Evolutionary conservation across 2,329 filamentous ascomycete genomes (phyloP).

Genomic region (Gnomoniopsis sp.): DNA sequence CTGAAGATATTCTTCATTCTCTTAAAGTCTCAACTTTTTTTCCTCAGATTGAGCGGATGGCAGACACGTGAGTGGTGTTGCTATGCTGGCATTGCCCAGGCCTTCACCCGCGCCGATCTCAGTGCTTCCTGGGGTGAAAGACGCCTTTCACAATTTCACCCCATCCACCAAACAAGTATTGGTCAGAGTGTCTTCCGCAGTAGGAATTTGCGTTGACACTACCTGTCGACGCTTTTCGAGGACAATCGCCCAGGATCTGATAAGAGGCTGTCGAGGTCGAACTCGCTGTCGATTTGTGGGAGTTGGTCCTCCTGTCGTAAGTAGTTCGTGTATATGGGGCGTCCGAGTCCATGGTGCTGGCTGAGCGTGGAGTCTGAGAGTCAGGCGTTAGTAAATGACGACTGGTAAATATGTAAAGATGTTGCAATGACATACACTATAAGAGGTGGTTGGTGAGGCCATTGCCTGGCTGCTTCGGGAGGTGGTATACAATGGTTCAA

Average conservation of each 20-base stretch:
- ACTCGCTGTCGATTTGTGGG: not conserved
- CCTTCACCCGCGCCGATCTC: not conserved
- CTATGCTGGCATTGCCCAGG: not conserved
- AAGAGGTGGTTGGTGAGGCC: conserved; percentile 14
- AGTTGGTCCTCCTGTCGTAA: conserved; percentile 2
- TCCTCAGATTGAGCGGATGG: not conserved
- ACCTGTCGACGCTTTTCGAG: conserved; percentile 6
- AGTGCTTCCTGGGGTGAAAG: conserved; percentile 34
- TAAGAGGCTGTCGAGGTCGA: conserved; percentile 1
- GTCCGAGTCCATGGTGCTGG: not conserved
- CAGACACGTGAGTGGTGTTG: not conserved
- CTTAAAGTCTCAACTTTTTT: not conserved
- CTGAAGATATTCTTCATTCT: not conserved
- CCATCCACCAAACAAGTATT: conserved; percentile 47
- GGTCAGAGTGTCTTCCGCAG: conserved; percentile 52
- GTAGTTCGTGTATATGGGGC: not conserved
- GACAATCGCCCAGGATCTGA: not conserved
- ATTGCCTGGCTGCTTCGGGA: not conserved
- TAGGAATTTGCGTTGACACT: conserved; percentile 37
- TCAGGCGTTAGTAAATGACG: not conserved
- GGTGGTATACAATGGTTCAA: conserved; percentile 16
- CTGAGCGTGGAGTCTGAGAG: conserved; percentile 7
- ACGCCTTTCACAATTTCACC: conserved; percentile 41
- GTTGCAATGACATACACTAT: conserved; percentile 10
- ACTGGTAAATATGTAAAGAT: not conserved